Evolutionary conservation across 352 stramenopile genomes (phyloP).

Genomic region (Pythium rishiriense): DNA sequence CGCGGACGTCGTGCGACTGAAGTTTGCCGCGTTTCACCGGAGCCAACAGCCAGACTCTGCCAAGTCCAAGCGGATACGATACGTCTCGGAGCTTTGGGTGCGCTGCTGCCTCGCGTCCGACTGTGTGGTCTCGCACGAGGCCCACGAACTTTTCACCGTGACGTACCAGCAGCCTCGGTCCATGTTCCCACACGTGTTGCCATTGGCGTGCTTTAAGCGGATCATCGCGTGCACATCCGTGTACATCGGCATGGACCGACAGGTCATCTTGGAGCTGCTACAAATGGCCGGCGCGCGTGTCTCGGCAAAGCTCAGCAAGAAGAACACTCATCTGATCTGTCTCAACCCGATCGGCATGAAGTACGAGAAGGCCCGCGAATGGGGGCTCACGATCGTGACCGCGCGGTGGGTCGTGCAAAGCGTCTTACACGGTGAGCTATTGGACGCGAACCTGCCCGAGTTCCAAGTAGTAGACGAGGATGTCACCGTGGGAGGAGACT

Average conservation of each 20-base stretch:
- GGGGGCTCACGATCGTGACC: conserved; percentile 51
- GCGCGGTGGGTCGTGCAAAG: conserved; percentile 73
- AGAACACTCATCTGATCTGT: conserved; percentile 73
- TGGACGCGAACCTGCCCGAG: conserved; percentile 27
- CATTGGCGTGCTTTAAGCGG: conserved; percentile 47
- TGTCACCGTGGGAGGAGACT: background rate
- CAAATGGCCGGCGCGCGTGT: conserved; percentile 53
- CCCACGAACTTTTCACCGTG: conserved; percentile 48
- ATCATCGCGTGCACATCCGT: conserved; percentile 61
- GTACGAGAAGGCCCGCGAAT: conserved; percentile 57
- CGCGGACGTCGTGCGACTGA: conserved; percentile 10
- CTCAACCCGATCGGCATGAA: conserved; percentile 55
- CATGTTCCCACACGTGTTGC: conserved; percentile 46
- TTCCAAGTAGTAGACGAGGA: conserved; percentile 31
- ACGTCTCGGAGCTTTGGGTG: conserved; percentile 77
- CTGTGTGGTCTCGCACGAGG: conserved; percentile 46
- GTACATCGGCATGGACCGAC: conserved; percentile 58
- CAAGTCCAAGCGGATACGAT: conserved; percentile 23
- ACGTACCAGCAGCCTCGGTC: conserved; percentile 42
- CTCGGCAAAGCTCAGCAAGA: conserved; percentile 48
- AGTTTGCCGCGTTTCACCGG: conserved; percentile 14
- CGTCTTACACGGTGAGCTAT: conserved; percentile 42
- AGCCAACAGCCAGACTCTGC: conserved; percentile 22
- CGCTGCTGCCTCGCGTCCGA: conserved; percentile 57
- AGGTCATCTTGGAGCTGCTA: conserved; percentile 63